Evolutionary conservation across 805 yeast species (phyloP).

Genomic region (Lachancea meyersii): DNA sequence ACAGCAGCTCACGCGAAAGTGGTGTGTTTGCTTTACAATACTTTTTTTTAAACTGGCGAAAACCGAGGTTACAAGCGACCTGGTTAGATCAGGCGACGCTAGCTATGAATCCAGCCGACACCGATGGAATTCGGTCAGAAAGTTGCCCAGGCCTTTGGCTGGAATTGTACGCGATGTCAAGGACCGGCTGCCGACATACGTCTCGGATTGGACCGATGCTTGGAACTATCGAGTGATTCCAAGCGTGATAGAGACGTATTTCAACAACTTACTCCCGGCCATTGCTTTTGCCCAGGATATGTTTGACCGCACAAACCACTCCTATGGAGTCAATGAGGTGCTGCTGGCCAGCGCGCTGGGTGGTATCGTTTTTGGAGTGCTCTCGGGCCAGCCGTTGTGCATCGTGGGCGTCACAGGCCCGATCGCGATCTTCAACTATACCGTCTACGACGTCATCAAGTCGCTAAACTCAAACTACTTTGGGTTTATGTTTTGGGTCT

Average conservation of each 20-base stretch:
- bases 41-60: background rate
- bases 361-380: slow-evolving; percentile 79
- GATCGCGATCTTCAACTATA: slow-evolving; percentile 82
- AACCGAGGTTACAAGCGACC: background rate
- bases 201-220: slow-evolving; percentile 77
- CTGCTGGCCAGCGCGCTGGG: slow-evolving; percentile 79
- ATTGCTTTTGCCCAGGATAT: slow-evolving; percentile 94
- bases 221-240: slow-evolving; percentile 84
- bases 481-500: slow-evolving; percentile 94
- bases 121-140: background rate
- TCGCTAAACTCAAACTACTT: slow-evolving; percentile 49
- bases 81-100: background rate
- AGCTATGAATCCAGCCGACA: background rate
- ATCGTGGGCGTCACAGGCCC: slow-evolving; percentile 98
- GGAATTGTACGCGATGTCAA: slow-evolving; percentile 35
- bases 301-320: slow-evolving; percentile 83
- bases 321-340: slow-evolving; percentile 90
- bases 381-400: slow-evolving; percentile 87
- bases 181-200: slow-evolving; percentile 54
- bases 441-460: slow-evolving; percentile 45
- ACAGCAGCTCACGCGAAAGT: too few species aligned
- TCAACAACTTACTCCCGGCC: slow-evolving; percentile 88
- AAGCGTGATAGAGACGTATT: slow-evolving; percentile 71
- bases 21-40: too few species aligned
- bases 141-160: slow-evolving; percentile 23